Evolutionary conservation across 140 eudicot species (phyloP), one percentile per base, ranked within the genome.

Genomic region (Senecio squalidus): DNA sequence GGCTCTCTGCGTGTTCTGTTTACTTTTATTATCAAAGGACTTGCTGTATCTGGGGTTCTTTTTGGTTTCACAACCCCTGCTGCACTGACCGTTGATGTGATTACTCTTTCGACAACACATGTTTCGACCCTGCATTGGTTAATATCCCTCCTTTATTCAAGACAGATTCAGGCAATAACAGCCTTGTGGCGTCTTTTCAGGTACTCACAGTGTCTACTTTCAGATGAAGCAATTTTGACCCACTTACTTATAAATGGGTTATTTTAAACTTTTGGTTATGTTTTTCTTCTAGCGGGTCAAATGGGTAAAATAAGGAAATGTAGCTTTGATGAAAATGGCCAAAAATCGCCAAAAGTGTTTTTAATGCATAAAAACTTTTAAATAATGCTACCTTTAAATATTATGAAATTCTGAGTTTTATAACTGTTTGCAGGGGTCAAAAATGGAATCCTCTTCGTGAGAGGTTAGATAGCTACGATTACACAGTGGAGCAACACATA

Each of bases 111-210:
- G 23, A 89, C 90, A 14, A 55, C 64, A 30, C 99, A 84, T 50
- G 74, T 93, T 24, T 50, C 80, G 49, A 59, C 80, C 60, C 95
- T 93, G 20, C 96, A 84, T 63, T 71, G 78, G 80, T 74, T 84
- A 30, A 60, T 84, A 33, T 82, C 95, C 11, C 70, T 84, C 52
- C 25, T 88, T 28, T 93, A 88, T 82, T 93, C 99, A 31, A 79
- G 73, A 53, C 96, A 93, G 74, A 76, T 93, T 60, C 87, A 75
- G 67, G 84, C 96, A 59, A 58, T 75, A 48, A 79, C 96, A 57
- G 89, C 99, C 59, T 82, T 93, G 20, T 93, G 99, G 99, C 96
- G 95, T 62, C 93, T 93, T 74, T 93, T 93, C 88, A 84, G 96
- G 96, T 93, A 77, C 55, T 52, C 13, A 15, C 39, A 50, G 34